A percentile compares a stretch with the other conserved stretches of the same genome.
Evolutionary conservation across 805 yeast species (phyloP).

Genomic region (Yamadazyma phyllophila): DNA sequence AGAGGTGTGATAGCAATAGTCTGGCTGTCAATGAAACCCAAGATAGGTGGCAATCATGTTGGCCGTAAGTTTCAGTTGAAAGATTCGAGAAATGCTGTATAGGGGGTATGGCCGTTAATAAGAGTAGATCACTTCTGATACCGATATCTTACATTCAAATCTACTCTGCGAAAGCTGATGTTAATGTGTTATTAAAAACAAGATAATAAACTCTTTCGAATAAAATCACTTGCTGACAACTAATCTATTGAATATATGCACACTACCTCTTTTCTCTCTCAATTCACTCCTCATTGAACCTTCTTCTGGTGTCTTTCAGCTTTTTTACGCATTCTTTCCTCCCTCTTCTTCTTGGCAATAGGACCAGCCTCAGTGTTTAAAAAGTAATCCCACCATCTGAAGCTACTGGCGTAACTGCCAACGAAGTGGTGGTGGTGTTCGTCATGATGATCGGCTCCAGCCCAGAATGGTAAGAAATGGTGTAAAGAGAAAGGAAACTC

Average conservation of each 20-base stretch:
- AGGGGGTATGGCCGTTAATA: no score
- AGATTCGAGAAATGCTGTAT: no score
- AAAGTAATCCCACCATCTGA: conserved; percentile 56
- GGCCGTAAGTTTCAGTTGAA: no score
- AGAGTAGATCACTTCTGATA: no score
- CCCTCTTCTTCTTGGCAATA: conserved; percentile 48
- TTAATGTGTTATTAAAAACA: no score
- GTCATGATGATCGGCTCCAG: conserved; percentile 64
- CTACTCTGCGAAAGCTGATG: no score
- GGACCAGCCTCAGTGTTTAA: conserved; percentile 59
- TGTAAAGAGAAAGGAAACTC: conserved; percentile 63
- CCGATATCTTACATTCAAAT: no score
- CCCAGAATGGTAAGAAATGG: conserved; percentile 59
- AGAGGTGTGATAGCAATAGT: background rate
- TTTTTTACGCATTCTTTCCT: conserved; percentile 37
- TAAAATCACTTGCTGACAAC: no score
- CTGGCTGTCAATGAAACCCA: background rate
- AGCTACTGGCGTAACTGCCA: conserved; percentile 57
- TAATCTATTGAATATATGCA: background rate
- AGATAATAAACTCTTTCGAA: no score
- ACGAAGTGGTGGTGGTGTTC: conserved; percentile 59
- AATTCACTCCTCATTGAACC: conserved; percentile 9
- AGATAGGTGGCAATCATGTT: no score
- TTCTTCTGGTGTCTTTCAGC: conserved; percentile 47
- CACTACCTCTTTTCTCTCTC: background rate